Percentiles rank a stretch among this genome's conserved stretches.
Evolutionary conservation across 164 flowering plant species (phyloP).

Genomic region (Liriodendron chinense): DNA sequence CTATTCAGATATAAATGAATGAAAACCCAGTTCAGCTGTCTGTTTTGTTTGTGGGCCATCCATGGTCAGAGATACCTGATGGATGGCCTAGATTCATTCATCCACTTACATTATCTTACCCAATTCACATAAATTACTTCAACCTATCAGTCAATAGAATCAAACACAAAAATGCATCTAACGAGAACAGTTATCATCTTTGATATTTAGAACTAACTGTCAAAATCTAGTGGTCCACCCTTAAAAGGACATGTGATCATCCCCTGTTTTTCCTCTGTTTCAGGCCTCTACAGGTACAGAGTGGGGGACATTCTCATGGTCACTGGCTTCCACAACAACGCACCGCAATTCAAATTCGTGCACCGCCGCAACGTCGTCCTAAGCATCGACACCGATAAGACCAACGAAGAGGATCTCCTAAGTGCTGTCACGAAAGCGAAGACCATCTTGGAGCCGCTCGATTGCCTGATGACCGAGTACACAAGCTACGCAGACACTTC

Average conservation of each 20-base stretch:
- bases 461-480: slow-evolving; percentile 49
- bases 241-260: no score
- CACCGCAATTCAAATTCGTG: slow-evolving; percentile 63
- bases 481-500: slow-evolving; percentile 62
- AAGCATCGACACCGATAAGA: slow-evolving; percentile 68
- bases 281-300: slow-evolving; percentile 65
- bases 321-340: slow-evolving; percentile 66
- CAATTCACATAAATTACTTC: no score
- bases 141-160: no score
- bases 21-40: neutral
- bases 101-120: no score
- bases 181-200: no score
- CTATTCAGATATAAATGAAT: no score
- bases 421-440: slow-evolving; percentile 49
- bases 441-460: slow-evolving; percentile 36
- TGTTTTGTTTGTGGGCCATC: neutral
- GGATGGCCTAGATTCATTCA: no score
- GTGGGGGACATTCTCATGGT: slow-evolving; percentile 65
- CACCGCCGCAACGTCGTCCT: slow-evolving; percentile 60
- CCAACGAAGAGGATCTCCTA: slow-evolving; percentile 62
- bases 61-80: neutral
- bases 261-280: neutral
- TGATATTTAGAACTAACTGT: no score
- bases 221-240: no score
- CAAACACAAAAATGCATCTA: no score